phyloP scores from a whole-genome alignment of 768 basidiomycete genomes.

The Serendipita sp. region DNA sequence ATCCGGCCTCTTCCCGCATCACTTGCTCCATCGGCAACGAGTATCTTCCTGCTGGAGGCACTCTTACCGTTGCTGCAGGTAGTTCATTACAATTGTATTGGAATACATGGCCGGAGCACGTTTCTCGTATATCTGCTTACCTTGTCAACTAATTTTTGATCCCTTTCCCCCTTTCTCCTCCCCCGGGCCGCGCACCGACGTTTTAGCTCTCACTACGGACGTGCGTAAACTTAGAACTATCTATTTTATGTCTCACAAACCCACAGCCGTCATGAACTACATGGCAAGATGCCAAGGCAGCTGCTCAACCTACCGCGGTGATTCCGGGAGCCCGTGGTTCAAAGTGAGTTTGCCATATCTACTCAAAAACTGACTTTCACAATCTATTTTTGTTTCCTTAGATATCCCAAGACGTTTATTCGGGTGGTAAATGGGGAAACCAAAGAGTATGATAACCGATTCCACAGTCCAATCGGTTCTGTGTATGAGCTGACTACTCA shows the following conservation, averaged over 20 bases:
- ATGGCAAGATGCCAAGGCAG: constrained; percentile 9
- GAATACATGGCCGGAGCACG: constrained; percentile 11
- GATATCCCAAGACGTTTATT: not conserved
- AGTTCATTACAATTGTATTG: not conserved
- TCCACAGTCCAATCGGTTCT: too few species aligned
- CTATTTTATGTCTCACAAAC: not conserved
- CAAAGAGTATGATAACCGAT: too few species aligned
- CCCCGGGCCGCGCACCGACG: too few species aligned
- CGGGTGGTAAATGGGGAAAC: too few species aligned
- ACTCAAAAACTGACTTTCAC: too few species aligned
- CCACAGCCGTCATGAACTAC: not conserved
- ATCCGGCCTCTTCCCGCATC: constrained; percentile 5
- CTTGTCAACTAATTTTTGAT: too few species aligned
- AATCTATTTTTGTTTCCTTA: not conserved
- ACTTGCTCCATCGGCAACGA: constrained; percentile 10
- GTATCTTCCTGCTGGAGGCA: constrained; percentile 1
- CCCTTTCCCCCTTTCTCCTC: too few species aligned
- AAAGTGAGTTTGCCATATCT: not conserved
- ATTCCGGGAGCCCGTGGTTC: constrained; percentile 7
- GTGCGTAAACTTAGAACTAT: too few species aligned
- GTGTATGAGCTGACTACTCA: too few species aligned
- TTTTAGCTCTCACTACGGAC: too few species aligned
- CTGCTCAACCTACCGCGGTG: constrained; percentile 9
- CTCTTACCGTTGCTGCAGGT: constrained; percentile 6
- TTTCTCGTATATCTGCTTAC: too few species aligned